Evolutionary conservation across 345 rosid species (phyloP), one percentile per base, ranked within the genome.

Genomic region (Litchi chinensis): DNA sequence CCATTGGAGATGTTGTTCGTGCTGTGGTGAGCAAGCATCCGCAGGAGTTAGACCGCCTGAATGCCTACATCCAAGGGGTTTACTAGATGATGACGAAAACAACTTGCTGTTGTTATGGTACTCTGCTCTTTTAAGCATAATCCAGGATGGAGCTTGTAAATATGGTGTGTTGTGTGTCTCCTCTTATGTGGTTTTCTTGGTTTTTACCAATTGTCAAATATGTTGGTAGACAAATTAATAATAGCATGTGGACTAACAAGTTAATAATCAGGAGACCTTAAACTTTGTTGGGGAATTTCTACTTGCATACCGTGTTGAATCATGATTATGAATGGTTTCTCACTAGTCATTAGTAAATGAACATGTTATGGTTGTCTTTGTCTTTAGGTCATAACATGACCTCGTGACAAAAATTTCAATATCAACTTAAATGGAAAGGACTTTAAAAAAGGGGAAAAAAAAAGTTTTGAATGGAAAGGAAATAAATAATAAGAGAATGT

Each of bases 1-100:
- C 99, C 70, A 92, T 96, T 10, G 99, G 99, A 85, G 99, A 96
- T 79, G 99, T 96, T 70, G 99, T 96, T 21, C 98, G 98, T 75
- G 99, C 99, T 8, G 99, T 96, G 82, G 98, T 96, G 84, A 86
- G 77, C 16, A 98, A 96, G 89, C 97, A 96, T 76, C 80, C 97
- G 10, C 97, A 91, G 83, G 98, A 96, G 92, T 77, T 96, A 83
- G 78, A 96, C 85, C 96, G 99, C 81, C 76, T 96, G 82, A 96
- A 90, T 72, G 98, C 97, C 9, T 96, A 26, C 81, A 96, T 96
- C 44, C 99, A 93, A 76, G 99, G 99, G 71, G 98, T 97, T 74
- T 96, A 93, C 88, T 93, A 90, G 85, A 84, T 60, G 84, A 78
- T 70, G 85, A 84, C 60, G 37, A 32, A 32, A 79, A 86, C 18